A percentile compares a stretch with the other conserved stretches of the same genome.
These are phyloP conservation scores for Solioccasus polychromus DNA, from an alignment of 768 basidiomycete species.

Conservation along the genomic window DNA sequence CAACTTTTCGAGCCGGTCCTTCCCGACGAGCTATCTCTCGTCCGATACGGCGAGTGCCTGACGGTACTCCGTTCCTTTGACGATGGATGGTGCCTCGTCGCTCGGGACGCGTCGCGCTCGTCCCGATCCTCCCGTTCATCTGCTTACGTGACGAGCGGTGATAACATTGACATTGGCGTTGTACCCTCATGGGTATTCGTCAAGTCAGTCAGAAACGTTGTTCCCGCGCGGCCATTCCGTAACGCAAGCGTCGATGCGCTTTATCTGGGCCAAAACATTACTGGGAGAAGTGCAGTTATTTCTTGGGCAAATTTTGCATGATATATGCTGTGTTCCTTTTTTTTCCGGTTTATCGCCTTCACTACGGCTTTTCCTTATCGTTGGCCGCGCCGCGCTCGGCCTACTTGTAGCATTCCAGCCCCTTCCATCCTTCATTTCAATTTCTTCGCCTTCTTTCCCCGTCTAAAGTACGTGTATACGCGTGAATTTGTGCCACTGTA, in stretches of 20 bases:
- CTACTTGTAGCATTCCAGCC: too few species aligned
- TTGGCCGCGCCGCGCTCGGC: neutral
- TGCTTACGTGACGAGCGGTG: slow-evolving; percentile 17
- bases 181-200: slow-evolving; percentile 79
- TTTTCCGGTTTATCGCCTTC: neutral
- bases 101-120: slow-evolving; percentile 44
- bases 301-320: slow-evolving; percentile 50
- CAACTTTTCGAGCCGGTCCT: slow-evolving; percentile 68
- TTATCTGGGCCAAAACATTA: slow-evolving; percentile 39
- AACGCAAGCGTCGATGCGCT: slow-evolving; percentile 50
- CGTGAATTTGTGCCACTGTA: too few species aligned
- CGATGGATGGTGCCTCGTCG: slow-evolving; percentile 80
- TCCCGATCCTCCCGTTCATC: slow-evolving; percentile 37
- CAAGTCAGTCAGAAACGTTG: slow-evolving; percentile 56
- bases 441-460: too few species aligned
- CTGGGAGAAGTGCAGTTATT: slow-evolving; percentile 47
- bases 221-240: slow-evolving; percentile 63
- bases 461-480: too few species aligned
- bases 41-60: slow-evolving; percentile 53
- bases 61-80: slow-evolving; percentile 66
- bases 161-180: slow-evolving; percentile 62
- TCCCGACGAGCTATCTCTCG: slow-evolving; percentile 67
- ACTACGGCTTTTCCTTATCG: neutral
- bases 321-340: neutral
- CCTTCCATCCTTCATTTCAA: too few species aligned